Conservation (phyloP, 805 yeast species). For the Barnettozyma wickerhamii region DNA sequence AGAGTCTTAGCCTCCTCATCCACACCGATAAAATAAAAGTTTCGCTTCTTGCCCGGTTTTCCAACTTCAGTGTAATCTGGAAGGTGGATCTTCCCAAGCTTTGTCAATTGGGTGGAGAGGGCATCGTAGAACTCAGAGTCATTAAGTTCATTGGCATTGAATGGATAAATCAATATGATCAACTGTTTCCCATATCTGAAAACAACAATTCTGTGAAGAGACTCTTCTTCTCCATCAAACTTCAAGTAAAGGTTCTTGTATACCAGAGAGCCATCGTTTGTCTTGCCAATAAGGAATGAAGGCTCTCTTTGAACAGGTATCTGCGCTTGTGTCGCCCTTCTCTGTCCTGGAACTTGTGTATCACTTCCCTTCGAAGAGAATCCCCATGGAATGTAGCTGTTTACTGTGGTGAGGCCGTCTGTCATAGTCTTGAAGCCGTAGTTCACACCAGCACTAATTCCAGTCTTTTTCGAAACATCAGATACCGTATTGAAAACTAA, state of each 20-base stretch:
- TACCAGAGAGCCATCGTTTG: conserved; percentile 11
- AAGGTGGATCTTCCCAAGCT: conserved; percentile 10
- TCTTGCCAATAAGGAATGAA: conserved; percentile 17
- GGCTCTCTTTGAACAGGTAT: not conserved
- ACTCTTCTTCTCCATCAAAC: conserved; percentile 12
- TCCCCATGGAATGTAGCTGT: conserved; percentile 15
- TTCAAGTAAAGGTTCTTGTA: conserved; percentile 21
- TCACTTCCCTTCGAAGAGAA: not conserved
- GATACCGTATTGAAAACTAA: conserved; percentile 19
- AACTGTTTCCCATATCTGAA: conserved; percentile 11
- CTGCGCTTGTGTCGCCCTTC: not conserved
- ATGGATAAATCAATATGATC: conserved; percentile 16
- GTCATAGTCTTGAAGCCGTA: conserved; percentile 18
- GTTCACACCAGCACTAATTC: conserved; percentile 19
- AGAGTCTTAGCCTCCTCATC: conserved; percentile 6
- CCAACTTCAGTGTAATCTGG: conserved; percentile 2
- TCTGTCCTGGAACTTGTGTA: not conserved
- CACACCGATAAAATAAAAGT: conserved; percentile 15
- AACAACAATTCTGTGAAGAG: conserved; percentile 16
- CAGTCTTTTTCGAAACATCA: conserved; percentile 21
- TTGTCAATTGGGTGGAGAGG: conserved; percentile 5
- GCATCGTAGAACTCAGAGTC: conserved; percentile 14
- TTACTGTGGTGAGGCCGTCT: conserved; percentile 6
- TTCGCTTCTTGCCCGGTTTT: conserved; percentile 1
- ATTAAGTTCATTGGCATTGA: conserved; percentile 16